Evolutionary conservation across 1,139 yeast genomes (phyloP), one percentile per base, ranked within the genome.

Genomic region (Blastobotrys arbuscula): DNA sequence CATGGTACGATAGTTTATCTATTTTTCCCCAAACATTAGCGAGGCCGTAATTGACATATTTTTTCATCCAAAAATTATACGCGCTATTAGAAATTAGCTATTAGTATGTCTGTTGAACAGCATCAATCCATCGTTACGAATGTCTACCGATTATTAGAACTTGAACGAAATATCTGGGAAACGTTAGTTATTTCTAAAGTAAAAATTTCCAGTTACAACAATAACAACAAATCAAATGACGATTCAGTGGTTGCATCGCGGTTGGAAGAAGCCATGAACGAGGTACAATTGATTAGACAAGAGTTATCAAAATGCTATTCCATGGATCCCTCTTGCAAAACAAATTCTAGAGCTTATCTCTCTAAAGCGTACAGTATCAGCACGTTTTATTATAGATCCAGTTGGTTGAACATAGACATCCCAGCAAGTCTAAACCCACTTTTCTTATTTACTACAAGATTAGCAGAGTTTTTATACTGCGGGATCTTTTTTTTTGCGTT

Each of bases 351-450:
- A 7, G 28, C 6, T 7, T 24, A 24, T 24, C 28, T 7, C 10
- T 24, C 28, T 10, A 24, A 7, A 7, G 28, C 33, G 16, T 16
- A 15, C 39, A 20, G 8, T 5, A 21, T 18, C 4, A 34, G 15
- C 13, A 15, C 39, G 7, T 5, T 10, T 15, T 42, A 42, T 24
- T 42, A 34, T 18, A 9, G 15, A 15, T 34, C 40, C 16, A 18
- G 24, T 4, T 44, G 47, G 47, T 13, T 44, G 9, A 13, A 24
- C 2, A n/a, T 30, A 8, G 47, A 44, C 18, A n/a, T 44, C 10
- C 47, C 47, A 3, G 26, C 23, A 2, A 37, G 42, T 15, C 23
- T 44, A 9, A 39, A 44, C 31, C 47, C 47, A 12, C 18, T 44
- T 24, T 9, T 26, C 13, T n/a, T 28, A 4, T 2, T 37, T 13